Conservation (phyloP, 73 alveolate genomes). For the Durusdinium trenchii region DNA sequence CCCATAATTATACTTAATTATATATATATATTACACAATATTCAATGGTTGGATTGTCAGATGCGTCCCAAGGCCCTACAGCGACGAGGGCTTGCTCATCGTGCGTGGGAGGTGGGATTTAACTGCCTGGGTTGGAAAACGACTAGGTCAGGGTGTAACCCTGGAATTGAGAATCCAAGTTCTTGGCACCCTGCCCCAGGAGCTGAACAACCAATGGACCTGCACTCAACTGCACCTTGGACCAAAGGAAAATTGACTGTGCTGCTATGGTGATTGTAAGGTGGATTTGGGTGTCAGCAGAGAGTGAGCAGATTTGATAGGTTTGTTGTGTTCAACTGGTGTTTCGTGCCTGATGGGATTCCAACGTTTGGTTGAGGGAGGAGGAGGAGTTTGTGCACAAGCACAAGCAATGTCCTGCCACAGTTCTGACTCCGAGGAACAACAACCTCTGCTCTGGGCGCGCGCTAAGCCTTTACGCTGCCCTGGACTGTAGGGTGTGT, state of each 20-base stretch:
- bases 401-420: background rate
- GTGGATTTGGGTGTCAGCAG: too few species aligned
- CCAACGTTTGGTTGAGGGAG: background rate
- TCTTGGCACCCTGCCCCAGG: slow-evolving; percentile 5
- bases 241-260: background rate
- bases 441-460: slow-evolving; percentile 85
- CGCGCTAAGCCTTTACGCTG: slow-evolving; percentile 63
- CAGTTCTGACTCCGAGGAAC: slow-evolving; percentile 21
- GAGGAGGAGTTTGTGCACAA: background rate
- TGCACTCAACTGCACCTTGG: slow-evolving; percentile 63
- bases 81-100: slow-evolving; percentile 64
- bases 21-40: too few species aligned
- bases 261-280: background rate
- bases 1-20: too few species aligned
- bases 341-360: background rate
- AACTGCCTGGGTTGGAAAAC: background rate
- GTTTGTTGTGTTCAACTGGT: background rate
- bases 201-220: slow-evolving; percentile 91
- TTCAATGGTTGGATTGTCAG: too few species aligned
- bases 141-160: background rate
- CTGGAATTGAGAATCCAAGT: background rate
- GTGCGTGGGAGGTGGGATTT: slow-evolving; percentile 71
- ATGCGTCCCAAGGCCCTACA: slow-evolving; percentile 18
- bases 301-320: too few species aligned
- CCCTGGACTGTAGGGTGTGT: slow-evolving; percentile 17